Evolutionary conservation across 2,329 filamentous ascomycete genomes (phyloP).

Genomic region (Alternaria infectoria): DNA sequence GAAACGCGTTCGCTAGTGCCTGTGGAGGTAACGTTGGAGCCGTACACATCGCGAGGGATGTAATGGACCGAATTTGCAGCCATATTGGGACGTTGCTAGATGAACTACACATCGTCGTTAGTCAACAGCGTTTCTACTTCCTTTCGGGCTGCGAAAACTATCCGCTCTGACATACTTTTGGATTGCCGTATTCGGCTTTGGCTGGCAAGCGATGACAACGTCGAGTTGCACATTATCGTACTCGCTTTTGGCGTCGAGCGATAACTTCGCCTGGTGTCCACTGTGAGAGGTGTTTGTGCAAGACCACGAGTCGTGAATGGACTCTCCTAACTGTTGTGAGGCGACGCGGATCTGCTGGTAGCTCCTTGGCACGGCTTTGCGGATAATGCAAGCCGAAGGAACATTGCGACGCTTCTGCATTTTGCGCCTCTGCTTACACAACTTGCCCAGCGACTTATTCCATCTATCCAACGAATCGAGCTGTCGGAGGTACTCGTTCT

Average conservation of each 20-base stretch:
- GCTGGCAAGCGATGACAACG: slow-evolving; percentile 16
- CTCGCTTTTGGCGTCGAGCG: slow-evolving; percentile 8
- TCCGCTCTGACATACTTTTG: not conserved
- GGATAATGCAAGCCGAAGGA: slow-evolving; percentile 1
- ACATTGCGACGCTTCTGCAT: slow-evolving; percentile 3
- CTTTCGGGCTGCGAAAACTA: not conserved
- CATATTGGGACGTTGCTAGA: slow-evolving; percentile 10
- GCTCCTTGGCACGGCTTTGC: slow-evolving; percentile 2
- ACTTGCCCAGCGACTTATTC: slow-evolving; percentile 9
- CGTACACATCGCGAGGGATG: not conserved
- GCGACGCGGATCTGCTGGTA: slow-evolving; percentile 7
- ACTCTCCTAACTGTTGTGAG: slow-evolving; percentile 7
- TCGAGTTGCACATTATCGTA: slow-evolving; percentile 11
- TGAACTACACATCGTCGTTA: not conserved
- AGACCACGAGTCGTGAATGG: slow-evolving; percentile 11
- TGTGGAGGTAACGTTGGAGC: not conserved
- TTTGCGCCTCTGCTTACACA: slow-evolving; percentile 4
- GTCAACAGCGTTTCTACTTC: not conserved
- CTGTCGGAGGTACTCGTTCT: slow-evolving; percentile 3
- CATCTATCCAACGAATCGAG: slow-evolving; percentile 10
- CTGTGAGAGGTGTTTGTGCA: slow-evolving; percentile 17
- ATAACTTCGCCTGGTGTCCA: slow-evolving; percentile 19
- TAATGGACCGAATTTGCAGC: slow-evolving; percentile 15
- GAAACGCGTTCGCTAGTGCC: not conserved
- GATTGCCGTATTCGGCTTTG: not conserved